phyloP scores from a whole-genome alignment of 148 eudicot genomes.

The Simmondsia chinensis region DNA sequence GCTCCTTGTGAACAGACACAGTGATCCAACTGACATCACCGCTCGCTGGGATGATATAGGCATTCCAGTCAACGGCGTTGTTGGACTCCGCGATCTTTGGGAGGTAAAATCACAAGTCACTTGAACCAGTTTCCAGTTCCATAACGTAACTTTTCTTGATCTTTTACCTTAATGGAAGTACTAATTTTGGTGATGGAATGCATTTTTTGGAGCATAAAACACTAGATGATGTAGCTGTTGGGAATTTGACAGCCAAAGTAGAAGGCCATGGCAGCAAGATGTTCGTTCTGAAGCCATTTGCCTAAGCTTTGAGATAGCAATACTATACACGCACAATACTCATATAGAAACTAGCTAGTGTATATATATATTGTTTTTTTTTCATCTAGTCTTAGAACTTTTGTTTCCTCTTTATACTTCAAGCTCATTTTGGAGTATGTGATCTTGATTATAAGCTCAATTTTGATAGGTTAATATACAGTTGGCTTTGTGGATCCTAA shows the following conservation, averaged over 20 bases:
- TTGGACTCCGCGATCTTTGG: conserved; percentile 53
- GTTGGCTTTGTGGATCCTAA: too few species aligned
- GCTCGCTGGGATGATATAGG: conserved; percentile 58
- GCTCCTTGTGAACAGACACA: conserved; percentile 38
- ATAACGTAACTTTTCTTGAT: not conserved
- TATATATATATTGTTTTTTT: too few species aligned
- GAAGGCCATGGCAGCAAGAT: conserved; percentile 8
- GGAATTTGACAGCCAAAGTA: conserved; percentile 21
- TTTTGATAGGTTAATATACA: too few species aligned
- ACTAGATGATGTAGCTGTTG: conserved; percentile 16
- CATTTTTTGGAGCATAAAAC: conserved; percentile 43
- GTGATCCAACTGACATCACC: conserved; percentile 8
- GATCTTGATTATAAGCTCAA: too few species aligned
- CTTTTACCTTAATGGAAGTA: not conserved
- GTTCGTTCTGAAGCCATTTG: conserved; percentile 7
- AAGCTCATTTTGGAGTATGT: too few species aligned
- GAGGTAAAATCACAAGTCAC: too few species aligned
- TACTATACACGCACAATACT: too few species aligned
- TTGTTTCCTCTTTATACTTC: too few species aligned
- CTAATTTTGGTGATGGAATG: not conserved
- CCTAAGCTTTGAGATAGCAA: too few species aligned
- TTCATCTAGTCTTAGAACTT: too few species aligned
- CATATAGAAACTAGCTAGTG: too few species aligned
- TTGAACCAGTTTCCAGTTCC: too few species aligned
- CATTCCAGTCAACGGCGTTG: conserved; percentile 29